Evolutionary conservation across 768 basidiomycete species (phyloP).

Genomic region (Collybia mongolica): DNA sequence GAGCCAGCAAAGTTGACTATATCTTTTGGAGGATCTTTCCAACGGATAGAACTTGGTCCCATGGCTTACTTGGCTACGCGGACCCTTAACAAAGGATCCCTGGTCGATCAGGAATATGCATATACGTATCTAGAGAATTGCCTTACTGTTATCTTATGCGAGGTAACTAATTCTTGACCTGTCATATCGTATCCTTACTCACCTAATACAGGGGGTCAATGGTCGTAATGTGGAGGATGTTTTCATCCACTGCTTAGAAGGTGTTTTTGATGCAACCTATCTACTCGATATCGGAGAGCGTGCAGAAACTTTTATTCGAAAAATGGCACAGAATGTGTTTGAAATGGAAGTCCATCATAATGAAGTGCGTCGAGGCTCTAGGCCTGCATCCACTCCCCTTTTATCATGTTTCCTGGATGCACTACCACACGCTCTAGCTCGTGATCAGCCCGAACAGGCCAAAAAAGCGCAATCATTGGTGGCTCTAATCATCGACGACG

Average conservation of each 20-base stretch:
- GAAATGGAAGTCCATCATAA: constrained; percentile 67
- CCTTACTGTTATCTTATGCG: constrained; percentile 67
- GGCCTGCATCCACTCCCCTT: constrained; percentile 55
- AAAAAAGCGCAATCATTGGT: constrained; percentile 61
- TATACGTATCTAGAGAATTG: constrained; percentile 72
- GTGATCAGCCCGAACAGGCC: constrained; percentile 60
- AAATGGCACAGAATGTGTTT: constrained; percentile 71
- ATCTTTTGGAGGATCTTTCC: constrained; percentile 67
- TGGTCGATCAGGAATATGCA: constrained; percentile 55
- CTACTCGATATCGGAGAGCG: constrained; percentile 65
- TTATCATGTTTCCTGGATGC: constrained; percentile 79
- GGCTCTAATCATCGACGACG: constrained; percentile 59
- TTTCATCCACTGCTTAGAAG: constrained; percentile 69
- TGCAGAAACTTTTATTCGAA: constrained; percentile 69
- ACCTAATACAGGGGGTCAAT: constrained; percentile 54
- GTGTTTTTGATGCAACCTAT: constrained; percentile 75
- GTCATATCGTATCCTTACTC: constrained; percentile 3
- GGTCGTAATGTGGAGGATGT: constrained; percentile 74
- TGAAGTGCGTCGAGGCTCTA: constrained; percentile 45
- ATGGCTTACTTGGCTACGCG: constrained; percentile 64
- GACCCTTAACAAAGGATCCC: constrained; percentile 50
- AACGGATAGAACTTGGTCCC: constrained; percentile 66
- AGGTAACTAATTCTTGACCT: constrained; percentile 46
- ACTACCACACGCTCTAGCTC: constrained; percentile 72
- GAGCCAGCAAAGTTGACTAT: constrained; percentile 70